Conservation (phyloP, 2,329 filamentous ascomycete species). For the Parastagonospora nodorum region DNA sequence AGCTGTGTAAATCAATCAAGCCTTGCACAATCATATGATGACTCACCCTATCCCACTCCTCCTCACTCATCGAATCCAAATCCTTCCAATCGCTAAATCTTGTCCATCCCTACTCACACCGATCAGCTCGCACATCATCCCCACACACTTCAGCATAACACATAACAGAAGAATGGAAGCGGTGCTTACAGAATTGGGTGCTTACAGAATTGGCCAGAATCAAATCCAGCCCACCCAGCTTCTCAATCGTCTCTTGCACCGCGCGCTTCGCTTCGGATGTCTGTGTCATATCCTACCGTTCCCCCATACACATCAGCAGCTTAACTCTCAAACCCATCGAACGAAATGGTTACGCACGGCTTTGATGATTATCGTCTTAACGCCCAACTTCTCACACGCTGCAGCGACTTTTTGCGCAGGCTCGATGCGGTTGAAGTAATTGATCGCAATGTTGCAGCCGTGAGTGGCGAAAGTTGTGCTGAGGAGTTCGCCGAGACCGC, state of each 20-base stretch:
- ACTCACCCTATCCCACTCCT: conserved; percentile 66
- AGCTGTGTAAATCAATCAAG: conserved; percentile 1
- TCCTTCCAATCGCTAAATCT: conserved; percentile 63
- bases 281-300: conserved; percentile 63
- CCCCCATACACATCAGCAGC: neutral
- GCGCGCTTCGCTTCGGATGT: conserved; percentile 63
- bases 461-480: conserved; percentile 69
- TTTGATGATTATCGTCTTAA: conserved; percentile 62
- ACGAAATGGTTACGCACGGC: conserved; percentile 54
- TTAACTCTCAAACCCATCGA: neutral
- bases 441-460: conserved; percentile 73
- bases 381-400: conserved; percentile 58
- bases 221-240: conserved; percentile 74
- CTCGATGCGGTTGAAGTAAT: conserved; percentile 68
- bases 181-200: conserved; percentile 2
- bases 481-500: conserved; percentile 74
- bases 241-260: conserved; percentile 63
- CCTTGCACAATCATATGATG: neutral
- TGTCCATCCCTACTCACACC: conserved; percentile 62
- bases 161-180: neutral
- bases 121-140: no score
- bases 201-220: conserved; percentile 75
- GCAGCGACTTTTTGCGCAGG: conserved; percentile 64
- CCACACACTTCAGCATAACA: neutral
- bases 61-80: conserved; percentile 62